Evolutionary conservation across 345 rosid genomes (phyloP).

Genomic region (Eucalyptus erythrocorys): DNA sequence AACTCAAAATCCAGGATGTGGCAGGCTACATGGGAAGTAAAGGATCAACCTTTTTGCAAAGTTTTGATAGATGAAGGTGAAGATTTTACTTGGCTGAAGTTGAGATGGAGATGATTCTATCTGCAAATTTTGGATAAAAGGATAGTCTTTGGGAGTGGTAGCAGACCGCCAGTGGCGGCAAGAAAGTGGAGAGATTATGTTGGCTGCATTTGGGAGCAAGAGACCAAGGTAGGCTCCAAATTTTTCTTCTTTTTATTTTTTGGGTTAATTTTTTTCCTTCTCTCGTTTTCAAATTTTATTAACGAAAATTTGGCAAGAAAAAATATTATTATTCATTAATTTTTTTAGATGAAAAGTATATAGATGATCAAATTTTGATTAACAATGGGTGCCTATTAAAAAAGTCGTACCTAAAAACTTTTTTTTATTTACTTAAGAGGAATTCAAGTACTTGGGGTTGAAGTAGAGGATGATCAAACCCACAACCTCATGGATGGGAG

Average conservation of each 20-base stretch:
- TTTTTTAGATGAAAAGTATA: background rate
- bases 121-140: background rate
- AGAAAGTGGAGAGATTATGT: background rate
- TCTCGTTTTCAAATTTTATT: background rate
- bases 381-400: fast-evolving
- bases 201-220: background rate
- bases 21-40: background rate
- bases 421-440: background rate
- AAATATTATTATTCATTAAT: background rate
- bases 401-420: background rate
- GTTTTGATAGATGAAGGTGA: background rate
- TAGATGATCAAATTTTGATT: background rate
- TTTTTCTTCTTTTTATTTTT: background rate
- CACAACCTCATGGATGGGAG: background rate
- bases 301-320: background rate
- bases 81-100: background rate
- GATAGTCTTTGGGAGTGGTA: background rate
- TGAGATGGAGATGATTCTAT: background rate
- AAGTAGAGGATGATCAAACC: background rate
- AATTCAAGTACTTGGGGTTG: background rate
- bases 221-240: background rate
- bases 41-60: background rate
- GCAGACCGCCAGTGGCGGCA: background rate
- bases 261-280: fast-evolving
- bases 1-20: background rate